Evolutionary conservation across 1,284 basidiomycete genomes (phyloP), one percentile per base, ranked within the genome.

Genomic region (Ceratobasidium theobromae): DNA sequence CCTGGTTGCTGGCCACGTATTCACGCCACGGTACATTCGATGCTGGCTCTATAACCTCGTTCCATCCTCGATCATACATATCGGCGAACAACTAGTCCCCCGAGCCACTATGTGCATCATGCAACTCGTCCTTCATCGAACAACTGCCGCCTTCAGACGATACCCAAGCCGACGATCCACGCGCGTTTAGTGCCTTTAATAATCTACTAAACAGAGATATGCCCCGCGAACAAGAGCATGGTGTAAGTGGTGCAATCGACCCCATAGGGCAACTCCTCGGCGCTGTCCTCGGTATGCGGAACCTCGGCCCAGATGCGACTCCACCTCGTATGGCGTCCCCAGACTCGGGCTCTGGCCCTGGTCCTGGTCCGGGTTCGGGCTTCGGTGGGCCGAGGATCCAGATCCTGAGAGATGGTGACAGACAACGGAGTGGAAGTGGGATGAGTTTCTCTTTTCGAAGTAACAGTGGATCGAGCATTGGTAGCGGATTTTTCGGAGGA

Each of bases 161-260:
- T n/a, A n/a, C n/a, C n/a, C n/a, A n/a, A n/a, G n/a, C n/a, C 12
- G 55, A 58, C 30, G 55, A 58, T 30, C 55, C 55, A 33, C 55
- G 55, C n/a, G 55, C 30, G 6, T 38, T 48, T n/a, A n/a, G 25
- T 30, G 18, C 43, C 43, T 23, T 46, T 18, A 14, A 30, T 6
- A 41, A 32, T 18, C n/a, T 58, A 18, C 48, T 27, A 41, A 40
- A 25, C 16, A 30, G 38, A 21, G 4, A 6, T 32, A 38, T 18
- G 16, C 43, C 33, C 6, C 52, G 32, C 30, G 52, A 53, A 18
- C 52, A 23, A 11, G 30, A n/a, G 18, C 25, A 9, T 4, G 43
- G 55, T 25, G 18, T 58, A 9, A 30, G 43, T 8, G 30, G 27
- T 8, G 55, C 55, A 9, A 58, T 58, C 18, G 43, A 58, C 18